Percentiles rank a stretch among this genome's conserved stretches.
These are phyloP conservation scores for Yamadazyma insecticola DNA, from an alignment of 805 yeast genomes.

Conservation along the genomic window DNA sequence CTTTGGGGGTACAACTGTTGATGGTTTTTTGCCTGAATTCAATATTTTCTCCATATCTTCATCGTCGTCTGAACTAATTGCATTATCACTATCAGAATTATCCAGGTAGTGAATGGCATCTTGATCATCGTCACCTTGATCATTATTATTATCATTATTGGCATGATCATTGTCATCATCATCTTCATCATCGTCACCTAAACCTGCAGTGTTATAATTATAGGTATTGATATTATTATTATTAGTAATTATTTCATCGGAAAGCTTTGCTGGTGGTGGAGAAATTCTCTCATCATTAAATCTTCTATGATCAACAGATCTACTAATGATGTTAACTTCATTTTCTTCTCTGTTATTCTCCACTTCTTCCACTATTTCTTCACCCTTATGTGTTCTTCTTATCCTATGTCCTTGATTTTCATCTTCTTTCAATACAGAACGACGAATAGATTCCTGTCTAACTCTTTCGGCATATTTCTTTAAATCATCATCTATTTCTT, in stretches of 20 bases:
- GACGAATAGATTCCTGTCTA: conserved; percentile 61
- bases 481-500: conserved; percentile 78
- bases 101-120: too few species aligned
- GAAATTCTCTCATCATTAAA: conserved; percentile 14
- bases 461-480: conserved; percentile 67
- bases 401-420: conserved; percentile 53
- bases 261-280: background rate
- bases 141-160: background rate
- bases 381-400: conserved; percentile 84
- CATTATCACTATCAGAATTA: too few species aligned
- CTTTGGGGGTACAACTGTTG: too few species aligned
- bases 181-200: conserved; percentile 18
- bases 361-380: conserved; percentile 60
- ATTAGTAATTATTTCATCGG: background rate
- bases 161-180: conserved; percentile 16
- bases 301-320: conserved; percentile 34
- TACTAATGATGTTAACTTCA: conserved; percentile 23
- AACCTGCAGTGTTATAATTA: conserved; percentile 16
- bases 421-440: conserved; percentile 59
- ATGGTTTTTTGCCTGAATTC: too few species aligned
- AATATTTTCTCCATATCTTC: too few species aligned
- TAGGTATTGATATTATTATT: conserved; percentile 5
- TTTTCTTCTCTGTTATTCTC: conserved; percentile 22
- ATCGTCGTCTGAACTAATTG: too few species aligned
- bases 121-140: background rate